These are phyloP conservation scores for Phoma sp. DNA, from an alignment of 2,329 filamentous ascomycete genomes.

Conservation along the genomic window DNA sequence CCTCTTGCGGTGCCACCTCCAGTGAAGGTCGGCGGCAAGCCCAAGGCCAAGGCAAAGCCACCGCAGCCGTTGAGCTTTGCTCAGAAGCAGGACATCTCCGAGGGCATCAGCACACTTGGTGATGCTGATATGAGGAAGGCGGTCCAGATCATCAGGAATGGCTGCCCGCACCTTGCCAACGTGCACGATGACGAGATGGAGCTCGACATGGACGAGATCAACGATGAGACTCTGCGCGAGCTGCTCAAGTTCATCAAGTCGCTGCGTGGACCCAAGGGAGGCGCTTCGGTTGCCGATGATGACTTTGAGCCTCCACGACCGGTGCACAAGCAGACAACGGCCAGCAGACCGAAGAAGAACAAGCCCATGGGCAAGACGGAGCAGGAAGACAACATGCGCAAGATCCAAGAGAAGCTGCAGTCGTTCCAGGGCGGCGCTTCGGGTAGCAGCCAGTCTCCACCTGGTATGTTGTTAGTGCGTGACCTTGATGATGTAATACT, in stretches of 20 bases:
- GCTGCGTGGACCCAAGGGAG: constrained; percentile 48
- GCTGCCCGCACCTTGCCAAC: constrained; percentile 71
- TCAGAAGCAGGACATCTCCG: constrained; percentile 92
- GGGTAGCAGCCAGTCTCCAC: constrained; percentile 56
- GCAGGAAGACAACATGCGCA: constrained; percentile 71
- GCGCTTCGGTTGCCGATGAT: constrained; percentile 52
- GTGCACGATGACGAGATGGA: constrained; percentile 67
- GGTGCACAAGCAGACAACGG: constrained; percentile 45
- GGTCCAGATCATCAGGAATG: constrained; percentile 88
- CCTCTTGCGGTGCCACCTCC: constrained; percentile 41
- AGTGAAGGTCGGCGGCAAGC: constrained; percentile 47
- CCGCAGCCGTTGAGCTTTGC: constrained; percentile 73
- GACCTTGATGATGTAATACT: constrained; percentile 20
- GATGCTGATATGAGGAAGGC: constrained; percentile 79
- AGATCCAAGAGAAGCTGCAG: constrained; percentile 66
- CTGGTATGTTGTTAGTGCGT: constrained; percentile 42
- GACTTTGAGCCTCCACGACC: constrained; percentile 57
- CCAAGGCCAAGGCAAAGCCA: constrained; percentile 61
- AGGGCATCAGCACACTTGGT: constrained; percentile 81
- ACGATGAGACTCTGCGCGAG: constrained; percentile 62
- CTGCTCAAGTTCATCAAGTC: constrained; percentile 63
- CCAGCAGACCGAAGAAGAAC: constrained; percentile 72
- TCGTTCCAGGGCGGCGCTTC: constrained; percentile 48
- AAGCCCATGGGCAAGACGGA: constrained; percentile 79
- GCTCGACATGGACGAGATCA: constrained; percentile 69